phyloP scores from a whole-genome alignment of 805 yeast species.

The Yarrowia bubula region DNA sequence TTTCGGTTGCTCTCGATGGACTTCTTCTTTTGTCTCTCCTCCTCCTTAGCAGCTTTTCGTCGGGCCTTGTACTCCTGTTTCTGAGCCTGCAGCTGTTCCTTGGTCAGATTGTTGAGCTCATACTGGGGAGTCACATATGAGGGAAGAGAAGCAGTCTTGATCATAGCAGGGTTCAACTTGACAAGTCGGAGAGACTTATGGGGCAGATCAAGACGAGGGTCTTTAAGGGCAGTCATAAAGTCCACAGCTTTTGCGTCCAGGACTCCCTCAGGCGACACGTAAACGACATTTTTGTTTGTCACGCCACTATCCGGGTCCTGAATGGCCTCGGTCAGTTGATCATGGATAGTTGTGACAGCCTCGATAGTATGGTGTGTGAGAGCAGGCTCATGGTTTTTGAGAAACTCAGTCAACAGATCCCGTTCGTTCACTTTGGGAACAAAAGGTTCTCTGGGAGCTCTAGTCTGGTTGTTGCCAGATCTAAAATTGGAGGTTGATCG shows the following conservation, averaged over 20 bases:
- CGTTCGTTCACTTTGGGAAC: not conserved
- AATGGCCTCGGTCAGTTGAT: not conserved
- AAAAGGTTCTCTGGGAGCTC: too few species aligned
- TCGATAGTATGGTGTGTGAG: not conserved
- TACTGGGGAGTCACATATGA: slow-evolving; percentile 12
- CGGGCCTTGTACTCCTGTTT: slow-evolving; percentile 17
- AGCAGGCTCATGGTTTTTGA: not conserved
- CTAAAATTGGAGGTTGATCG: too few species aligned
- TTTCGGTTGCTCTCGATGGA: slow-evolving; percentile 13
- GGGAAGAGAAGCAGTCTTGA: slow-evolving; percentile 12
- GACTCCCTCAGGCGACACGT: not conserved
- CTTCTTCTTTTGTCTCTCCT: slow-evolving; percentile 13
- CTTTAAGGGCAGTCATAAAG: not conserved
- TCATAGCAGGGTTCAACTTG: slow-evolving; percentile 14
- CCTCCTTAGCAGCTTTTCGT: slow-evolving; percentile 19
- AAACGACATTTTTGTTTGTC: not conserved
- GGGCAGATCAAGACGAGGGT: slow-evolving; percentile 6
- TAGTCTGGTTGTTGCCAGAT: too few species aligned
- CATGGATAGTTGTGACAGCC: not conserved
- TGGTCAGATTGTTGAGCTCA: slow-evolving; percentile 6
- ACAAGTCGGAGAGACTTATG: slow-evolving; percentile 3
- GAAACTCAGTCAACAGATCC: not conserved
- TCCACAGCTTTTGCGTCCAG: not conserved
- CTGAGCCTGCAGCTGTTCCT: slow-evolving; percentile 8
- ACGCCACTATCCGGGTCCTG: not conserved